Evolutionary conservation across 805 yeast genomes (phyloP), one percentile per base, ranked within the genome.

Genomic region (Saturnispora ahearnii): DNA sequence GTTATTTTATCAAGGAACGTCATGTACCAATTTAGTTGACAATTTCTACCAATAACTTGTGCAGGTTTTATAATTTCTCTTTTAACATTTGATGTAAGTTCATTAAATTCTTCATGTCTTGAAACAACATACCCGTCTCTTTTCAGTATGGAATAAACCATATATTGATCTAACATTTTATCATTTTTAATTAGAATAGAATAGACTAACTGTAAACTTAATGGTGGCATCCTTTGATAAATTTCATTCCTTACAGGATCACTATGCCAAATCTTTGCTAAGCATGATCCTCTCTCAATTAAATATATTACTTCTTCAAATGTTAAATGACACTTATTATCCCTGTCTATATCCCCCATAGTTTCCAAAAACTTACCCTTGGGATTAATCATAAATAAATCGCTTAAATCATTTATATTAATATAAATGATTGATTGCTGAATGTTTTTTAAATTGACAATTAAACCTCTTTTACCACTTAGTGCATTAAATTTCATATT

Each of bases 271-370:
- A 56, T 45, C 45, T 54, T 61, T 22, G 62, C 61, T 24, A 66
- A 50, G 49, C 69, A 65, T 3, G 82, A 73, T 2, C 97, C 97
- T 60, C 98, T 70, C 62, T 90, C 96, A 2, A 82, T 77, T 49
- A 90, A 67, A 62, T 89, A 90, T 1, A 88, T 68, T 7, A 82
- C 74, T 58, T 90, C 98, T 51, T 86, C 79, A 15, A 78, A 76
- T 22, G 65, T 69, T 34, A 90, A 68, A 45, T 79, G 67, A 15
- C 69, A 64, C 4, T 72, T 66, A 2, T 77, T 78, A 2, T 68
- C 58, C 13, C 65, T 63, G 51, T 77, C 81, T 1, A 79, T 73
- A 34, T 60, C 64, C 0, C 98, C 98, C 68, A 86, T 74, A 30
- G 85, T 82, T 53, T 79, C 79, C 57, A 87, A 74, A 58, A 78